These are phyloP conservation scores for Trichoderma lentiforme DNA, from an alignment of 2,329 filamentous ascomycete genomes.

Conservation along the genomic window DNA sequence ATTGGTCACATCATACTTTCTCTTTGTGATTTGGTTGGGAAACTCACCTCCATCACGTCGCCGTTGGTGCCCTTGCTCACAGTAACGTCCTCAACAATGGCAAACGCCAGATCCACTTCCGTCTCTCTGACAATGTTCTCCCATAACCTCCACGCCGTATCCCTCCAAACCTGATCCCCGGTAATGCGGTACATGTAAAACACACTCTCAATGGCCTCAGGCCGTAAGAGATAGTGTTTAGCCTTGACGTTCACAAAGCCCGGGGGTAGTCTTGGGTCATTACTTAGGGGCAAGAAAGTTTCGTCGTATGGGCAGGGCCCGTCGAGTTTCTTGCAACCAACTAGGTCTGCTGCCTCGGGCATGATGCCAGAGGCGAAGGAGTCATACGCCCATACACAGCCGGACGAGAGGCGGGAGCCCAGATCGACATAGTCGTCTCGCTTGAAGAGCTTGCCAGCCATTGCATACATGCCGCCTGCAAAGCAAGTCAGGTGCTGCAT, in stretches of 20 bases:
- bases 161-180: constrained; percentile 42
- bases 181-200: constrained; percentile 52
- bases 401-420: constrained; percentile 47
- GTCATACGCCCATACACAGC: constrained; percentile 55
- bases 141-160: constrained; percentile 49
- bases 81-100: constrained; percentile 39
- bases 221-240: constrained; percentile 43
- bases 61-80: constrained; percentile 32
- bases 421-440: constrained; percentile 45
- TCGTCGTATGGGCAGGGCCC: constrained; percentile 37
- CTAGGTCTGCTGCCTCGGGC: constrained; percentile 46
- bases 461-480: constrained; percentile 65
- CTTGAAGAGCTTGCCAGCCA: constrained; percentile 61
- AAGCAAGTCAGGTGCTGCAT: constrained; percentile 67
- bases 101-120: constrained; percentile 43
- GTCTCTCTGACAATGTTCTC: constrained; percentile 40
- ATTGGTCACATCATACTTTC: not conserved
- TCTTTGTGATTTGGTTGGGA: not conserved
- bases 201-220: constrained; percentile 52
- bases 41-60: constrained; percentile 61
- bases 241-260: constrained; percentile 57
- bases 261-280: constrained; percentile 34
- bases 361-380: constrained; percentile 50
- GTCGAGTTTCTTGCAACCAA: constrained; percentile 35
- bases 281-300: constrained; percentile 20